Percentiles rank a stretch among this genome's conserved stretches.
Evolutionary conservation across 139 green algal genomes (phyloP).

Genomic region (Chlorella sorokiniana): DNA sequence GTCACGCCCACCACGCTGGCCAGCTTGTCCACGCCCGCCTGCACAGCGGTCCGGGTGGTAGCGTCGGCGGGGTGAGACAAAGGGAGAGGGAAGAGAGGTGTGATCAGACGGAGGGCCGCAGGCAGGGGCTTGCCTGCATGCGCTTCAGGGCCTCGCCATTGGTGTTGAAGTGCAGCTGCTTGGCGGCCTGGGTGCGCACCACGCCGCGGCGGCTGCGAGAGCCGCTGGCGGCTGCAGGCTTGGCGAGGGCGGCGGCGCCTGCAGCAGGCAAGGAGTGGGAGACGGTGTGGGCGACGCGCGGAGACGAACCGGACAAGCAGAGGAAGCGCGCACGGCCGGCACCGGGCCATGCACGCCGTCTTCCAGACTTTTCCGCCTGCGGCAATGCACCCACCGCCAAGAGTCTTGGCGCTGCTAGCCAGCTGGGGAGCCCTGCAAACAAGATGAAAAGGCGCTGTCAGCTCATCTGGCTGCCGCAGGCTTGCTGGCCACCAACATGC

Average conservation of each 20-base stretch:
- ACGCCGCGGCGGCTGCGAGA: neutral
- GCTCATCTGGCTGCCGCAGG: too few relatives aligned
- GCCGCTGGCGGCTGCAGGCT: neutral
- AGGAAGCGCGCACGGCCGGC: too few relatives aligned
- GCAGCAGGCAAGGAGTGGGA: too few relatives aligned
- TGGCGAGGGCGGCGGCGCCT: neutral
- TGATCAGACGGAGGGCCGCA: neutral
- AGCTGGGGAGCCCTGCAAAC: too few relatives aligned
- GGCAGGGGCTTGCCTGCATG: constrained; percentile 59
- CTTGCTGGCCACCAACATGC: too few relatives aligned
- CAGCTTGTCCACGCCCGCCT: constrained; percentile 97
- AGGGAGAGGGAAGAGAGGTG: neutral
- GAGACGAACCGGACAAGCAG: too few relatives aligned
- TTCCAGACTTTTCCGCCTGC: too few relatives aligned
- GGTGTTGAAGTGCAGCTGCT: constrained; percentile 99
- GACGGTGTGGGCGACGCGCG: too few relatives aligned
- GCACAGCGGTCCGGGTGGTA: neutral
- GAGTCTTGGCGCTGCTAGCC: too few relatives aligned
- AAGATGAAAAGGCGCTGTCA: too few relatives aligned
- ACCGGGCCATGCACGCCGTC: too few relatives aligned
- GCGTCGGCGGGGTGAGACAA: neutral
- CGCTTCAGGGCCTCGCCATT: constrained; percentile 96
- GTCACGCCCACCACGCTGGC: constrained; percentile 98
- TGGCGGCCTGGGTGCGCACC: constrained; percentile 71
- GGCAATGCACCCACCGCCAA: too few relatives aligned